Percentiles rank a stretch among this genome's conserved stretches.
phyloP scores from a whole-genome alignment of 2,329 filamentous ascomycete genomes.

The Penicillium vulpinum region DNA sequence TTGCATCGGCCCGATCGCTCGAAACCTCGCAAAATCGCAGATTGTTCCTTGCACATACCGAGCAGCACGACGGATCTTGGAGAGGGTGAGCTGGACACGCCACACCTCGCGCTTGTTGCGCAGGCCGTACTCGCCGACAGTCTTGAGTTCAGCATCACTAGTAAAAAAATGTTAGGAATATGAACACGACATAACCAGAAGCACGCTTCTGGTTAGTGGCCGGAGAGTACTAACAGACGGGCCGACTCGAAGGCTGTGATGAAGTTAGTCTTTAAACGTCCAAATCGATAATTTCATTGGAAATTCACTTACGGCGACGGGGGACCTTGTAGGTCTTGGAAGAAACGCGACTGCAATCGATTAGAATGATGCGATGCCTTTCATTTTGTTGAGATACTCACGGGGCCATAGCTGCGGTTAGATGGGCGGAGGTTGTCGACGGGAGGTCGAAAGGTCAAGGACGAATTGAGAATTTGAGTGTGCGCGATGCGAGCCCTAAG shows the following conservation, averaged over 20 bases:
- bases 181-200: constrained; percentile 93
- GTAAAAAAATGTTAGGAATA: constrained; percentile 63
- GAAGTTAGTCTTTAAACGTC: constrained; percentile 39
- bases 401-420: constrained; percentile 44
- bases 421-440: constrained; percentile 39
- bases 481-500: constrained; percentile 3
- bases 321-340: constrained; percentile 99
- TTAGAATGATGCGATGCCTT: constrained; percentile 41
- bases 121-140: constrained; percentile 99
- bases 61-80: constrained; percentile 99
- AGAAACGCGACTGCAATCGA: constrained; percentile 64
- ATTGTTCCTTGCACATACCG: constrained; percentile 63
- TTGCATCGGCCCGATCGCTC: not conserved
- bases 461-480: constrained; percentile 19
- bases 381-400: constrained; percentile 38
- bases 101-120: constrained; percentile 99
- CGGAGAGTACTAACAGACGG: constrained; percentile 93
- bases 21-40: not conserved
- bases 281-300: constrained; percentile 11
- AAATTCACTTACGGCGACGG: constrained; percentile 66
- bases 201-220: constrained; percentile 98
- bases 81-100: constrained; percentile 98
- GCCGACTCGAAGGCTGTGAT: constrained; percentile 87
- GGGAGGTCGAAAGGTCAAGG: constrained; percentile 32
- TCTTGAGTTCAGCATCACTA: constrained; percentile 99